A percentile compares a stretch with the other conserved stretches of the same genome.
These are phyloP conservation scores for Fusarium dlaminii DNA, from an alignment of 2,329 filamentous ascomycete species.

Conservation along the genomic window DNA sequence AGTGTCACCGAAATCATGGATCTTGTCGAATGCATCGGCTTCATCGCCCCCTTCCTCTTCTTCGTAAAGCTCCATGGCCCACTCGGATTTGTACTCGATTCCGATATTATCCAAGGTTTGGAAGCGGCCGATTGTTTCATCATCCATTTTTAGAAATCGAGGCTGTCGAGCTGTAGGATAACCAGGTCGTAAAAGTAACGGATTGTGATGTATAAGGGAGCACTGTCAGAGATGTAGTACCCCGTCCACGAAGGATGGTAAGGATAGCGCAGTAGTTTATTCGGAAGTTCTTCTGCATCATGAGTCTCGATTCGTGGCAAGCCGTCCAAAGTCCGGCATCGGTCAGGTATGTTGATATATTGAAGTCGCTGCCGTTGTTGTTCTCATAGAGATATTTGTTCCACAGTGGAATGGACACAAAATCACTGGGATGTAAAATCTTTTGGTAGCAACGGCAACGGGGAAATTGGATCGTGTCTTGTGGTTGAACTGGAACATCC, in stretches of 20 bases:
- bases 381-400: too few species aligned
- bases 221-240: not conserved
- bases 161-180: not conserved
- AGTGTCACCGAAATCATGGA: rapidly evolving
- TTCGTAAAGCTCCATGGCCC: not conserved
- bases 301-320: not conserved
- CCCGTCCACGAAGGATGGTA: too few species aligned
- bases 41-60: not conserved
- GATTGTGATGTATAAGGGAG: not conserved
- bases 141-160: not conserved
- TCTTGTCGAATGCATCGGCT: not conserved
- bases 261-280: too few species aligned
- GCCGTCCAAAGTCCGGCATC: not conserved
- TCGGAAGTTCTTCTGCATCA: not conserved
- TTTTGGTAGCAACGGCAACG: too few species aligned
- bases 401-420: not conserved
- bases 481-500: not conserved
- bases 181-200: not conserved
- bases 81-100: not conserved
- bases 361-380: not conserved
- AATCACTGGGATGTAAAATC: too few species aligned
- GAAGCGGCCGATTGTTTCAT: not conserved
- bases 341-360: not conserved
- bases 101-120: rapidly evolving
- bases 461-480: not conserved